Base-by-base conservation (phyloP, 768 basidiomycete species). In the Russula griseocarnosa region DNA sequence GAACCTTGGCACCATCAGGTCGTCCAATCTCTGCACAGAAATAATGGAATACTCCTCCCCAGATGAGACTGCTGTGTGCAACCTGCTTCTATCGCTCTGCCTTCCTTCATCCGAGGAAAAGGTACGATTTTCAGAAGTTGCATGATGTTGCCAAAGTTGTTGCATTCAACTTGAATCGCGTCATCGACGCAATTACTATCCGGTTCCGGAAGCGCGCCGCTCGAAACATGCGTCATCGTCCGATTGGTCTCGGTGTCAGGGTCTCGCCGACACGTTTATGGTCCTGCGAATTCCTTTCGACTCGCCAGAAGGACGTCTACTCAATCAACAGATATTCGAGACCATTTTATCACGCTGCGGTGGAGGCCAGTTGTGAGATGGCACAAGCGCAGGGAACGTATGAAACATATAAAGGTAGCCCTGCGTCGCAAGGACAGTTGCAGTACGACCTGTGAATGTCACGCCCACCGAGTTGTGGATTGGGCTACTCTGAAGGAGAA, bases 1-100 rank as follows among this genome's bases (percentile, higher is more conserved):
- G 79, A 97, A 99, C 77, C 82, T 99, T 30, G 97, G 97, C 34
- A 96, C 93, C 9, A 98, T 99, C 87, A 98, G 97, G 80, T 98
- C 94, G 1, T 98, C 96, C 56, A 99, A 99, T 74, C 81, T 99
- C 53, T 99, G 97, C 81, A 98, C 96, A 5, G 97, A 98, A 75
- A 98, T 99, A 74, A 90, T 99, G 74, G 92, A 99, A 76, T 98
- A 98, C 79, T 96, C 94, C 51, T 83, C 96, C 13, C 94, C 97
- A 1, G 97, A 98, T 60, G 97, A 98, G 75, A 92, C 88, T 42
- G 97, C 97, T 42, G 97, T 98, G 36, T 99, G 97, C 83, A 99
- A 98, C 76, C 85, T 57, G 97, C 97, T 8, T 99, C 97, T 13
- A 83, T 99, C 67, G 94, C 97, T 3, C 85, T 98, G 2, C 96